Evolutionary conservation across 1,139 yeast species (phyloP), one percentile per base, ranked within the genome.

Genomic region (Yamadazyma siamensis): DNA sequence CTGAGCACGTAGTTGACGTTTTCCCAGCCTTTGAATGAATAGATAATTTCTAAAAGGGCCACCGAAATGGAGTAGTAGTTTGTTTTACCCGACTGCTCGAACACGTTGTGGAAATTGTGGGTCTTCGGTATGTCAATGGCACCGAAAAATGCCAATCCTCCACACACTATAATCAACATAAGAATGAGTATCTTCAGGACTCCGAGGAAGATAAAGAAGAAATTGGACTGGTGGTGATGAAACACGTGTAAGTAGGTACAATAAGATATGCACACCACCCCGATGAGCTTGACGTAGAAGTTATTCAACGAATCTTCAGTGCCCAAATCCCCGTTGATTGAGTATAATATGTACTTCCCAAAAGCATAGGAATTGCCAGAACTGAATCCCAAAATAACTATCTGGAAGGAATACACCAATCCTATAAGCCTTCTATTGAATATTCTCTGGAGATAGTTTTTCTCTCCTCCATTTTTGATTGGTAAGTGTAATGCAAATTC

Each of bases 361-460:
- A 70, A 69, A 0, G 77, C 75, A 50, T 60, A 71, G 6, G 75
- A 61, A 39, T 71, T 71, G 2, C 76, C 77, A 2, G 75, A 64
- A 39, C 73, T 65, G 41, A 71, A 70, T 1, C 77, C 77, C 9
- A 71, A 47, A 10, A 69, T 35, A 5, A 70, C 75, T 34, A 70
- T 69, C 33, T 65, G 71, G 35, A 70, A 68, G 6, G 75, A 61
- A 43, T 70, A 71, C 1, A 67, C 52, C 38, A 70, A 62, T 4
- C 72, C 72, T 26, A 56, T 52, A 13, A 67, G 44, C 4, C 71
- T 65, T 26, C 48, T 48, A 13, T 52, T 50, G 39, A 61, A 68
- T 1, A 67, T 67, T 27, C 74, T 47, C 23, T 68, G 58, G n/a
- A 71, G 45, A 43, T 71, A 71, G 46, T 71, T 71, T 52, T 67